phyloP scores from a whole-genome alignment of 1,139 yeast species.

The Candida pseudoviswanathii region DNA sequence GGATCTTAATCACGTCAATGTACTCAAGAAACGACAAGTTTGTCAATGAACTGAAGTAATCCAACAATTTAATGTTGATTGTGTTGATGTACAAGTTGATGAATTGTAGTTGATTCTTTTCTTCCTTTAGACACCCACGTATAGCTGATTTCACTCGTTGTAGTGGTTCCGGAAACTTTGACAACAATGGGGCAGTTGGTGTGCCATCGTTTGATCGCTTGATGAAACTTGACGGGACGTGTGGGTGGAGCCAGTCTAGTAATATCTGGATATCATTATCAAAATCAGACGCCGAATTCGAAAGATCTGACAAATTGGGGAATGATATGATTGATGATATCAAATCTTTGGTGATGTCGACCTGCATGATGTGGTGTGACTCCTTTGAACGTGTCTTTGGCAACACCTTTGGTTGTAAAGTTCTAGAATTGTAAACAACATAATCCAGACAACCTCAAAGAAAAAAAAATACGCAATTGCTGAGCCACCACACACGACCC shows the following conservation, averaged over 20 bases:
- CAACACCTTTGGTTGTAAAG: background rate
- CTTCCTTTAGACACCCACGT: slow-evolving; percentile 40
- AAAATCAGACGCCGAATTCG: slow-evolving; percentile 27
- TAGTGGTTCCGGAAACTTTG: slow-evolving; percentile 29
- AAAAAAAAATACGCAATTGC: background rate
- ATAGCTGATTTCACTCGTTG: slow-evolving; percentile 42
- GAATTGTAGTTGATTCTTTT: slow-evolving; percentile 35
- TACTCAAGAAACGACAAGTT: slow-evolving; percentile 17
- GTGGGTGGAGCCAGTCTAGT: slow-evolving; percentile 42
- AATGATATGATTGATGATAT: slow-evolving; percentile 20
- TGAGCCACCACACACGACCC: background rate
- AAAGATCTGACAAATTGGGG: slow-evolving; percentile 26
- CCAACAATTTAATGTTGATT: slow-evolving; percentile 19
- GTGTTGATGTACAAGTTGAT: slow-evolving; percentile 40
- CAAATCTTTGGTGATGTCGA: slow-evolving; percentile 6
- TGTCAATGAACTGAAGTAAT: slow-evolving; percentile 13
- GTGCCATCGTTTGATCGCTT: background rate
- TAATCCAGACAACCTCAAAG: background rate
- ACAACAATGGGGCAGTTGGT: slow-evolving; percentile 7
- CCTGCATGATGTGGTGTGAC: background rate
- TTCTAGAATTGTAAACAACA: background rate
- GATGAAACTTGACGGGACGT: slow-evolving; percentile 21
- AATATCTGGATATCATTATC: slow-evolving; percentile 46
- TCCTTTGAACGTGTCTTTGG: background rate
- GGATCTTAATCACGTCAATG: slow-evolving; percentile 19